These are phyloP conservation scores for Saksenaea vasiformis DNA, from an alignment of 371 early-diverging fungal genomes.

Conservation along the genomic window DNA sequence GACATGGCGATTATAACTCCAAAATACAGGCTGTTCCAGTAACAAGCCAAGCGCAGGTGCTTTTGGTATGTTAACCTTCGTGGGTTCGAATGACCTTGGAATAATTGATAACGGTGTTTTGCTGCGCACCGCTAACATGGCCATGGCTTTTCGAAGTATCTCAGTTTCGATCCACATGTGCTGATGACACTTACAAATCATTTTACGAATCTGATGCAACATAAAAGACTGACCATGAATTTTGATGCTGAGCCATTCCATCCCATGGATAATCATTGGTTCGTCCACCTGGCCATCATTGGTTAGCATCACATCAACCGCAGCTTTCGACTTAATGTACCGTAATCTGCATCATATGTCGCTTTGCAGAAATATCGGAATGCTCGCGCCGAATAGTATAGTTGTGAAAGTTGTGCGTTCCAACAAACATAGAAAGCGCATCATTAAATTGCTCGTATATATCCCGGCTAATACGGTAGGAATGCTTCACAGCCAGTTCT, in stretches of 20 bases:
- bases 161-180: background rate
- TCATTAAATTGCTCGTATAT: constrained; percentile 60
- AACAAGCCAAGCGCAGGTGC: constrained; percentile 97
- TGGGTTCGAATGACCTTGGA: constrained; percentile 58
- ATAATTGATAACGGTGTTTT: constrained; percentile 70
- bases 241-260: constrained; percentile 92
- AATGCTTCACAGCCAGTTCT: constrained; percentile 51
- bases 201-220: constrained; percentile 99
- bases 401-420: constrained; percentile 97
- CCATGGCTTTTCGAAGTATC: constrained; percentile 52
- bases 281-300: constrained; percentile 52
- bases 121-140: constrained; percentile 80
- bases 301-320: background rate
- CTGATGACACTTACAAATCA: constrained; percentile 75
- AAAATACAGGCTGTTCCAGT: constrained; percentile 79
- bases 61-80: constrained; percentile 94
- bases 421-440: constrained; percentile 76
- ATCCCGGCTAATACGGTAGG: constrained; percentile 63
- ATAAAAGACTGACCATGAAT: constrained; percentile 99
- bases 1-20: constrained; percentile 62
- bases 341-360: constrained; percentile 79
- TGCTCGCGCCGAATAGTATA: constrained; percentile 86
- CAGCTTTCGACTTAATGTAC: constrained; percentile 36
- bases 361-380: constrained; percentile 74
- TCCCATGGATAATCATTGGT: constrained; percentile 76